A percentile compares a stretch with the other conserved stretches of the same genome.
These are phyloP conservation scores for Aspergillus nanangensis DNA, from an alignment of 495 filamentous ascomycete genomes.

Conservation along the genomic window DNA sequence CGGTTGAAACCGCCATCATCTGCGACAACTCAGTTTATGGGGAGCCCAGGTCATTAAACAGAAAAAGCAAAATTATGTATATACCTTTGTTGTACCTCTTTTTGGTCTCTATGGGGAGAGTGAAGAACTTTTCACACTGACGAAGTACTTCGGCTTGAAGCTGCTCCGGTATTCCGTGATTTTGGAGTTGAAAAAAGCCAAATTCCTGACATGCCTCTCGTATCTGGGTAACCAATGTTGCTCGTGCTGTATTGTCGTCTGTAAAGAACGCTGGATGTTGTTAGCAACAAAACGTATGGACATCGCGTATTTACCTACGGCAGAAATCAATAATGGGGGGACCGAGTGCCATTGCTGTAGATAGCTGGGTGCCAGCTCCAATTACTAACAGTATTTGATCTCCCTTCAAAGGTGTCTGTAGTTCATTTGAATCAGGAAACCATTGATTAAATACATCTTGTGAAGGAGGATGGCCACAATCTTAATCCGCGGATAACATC, in stretches of 20 bases:
- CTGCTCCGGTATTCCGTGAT: background rate
- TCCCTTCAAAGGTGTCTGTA: too few species aligned
- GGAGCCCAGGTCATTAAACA: too few species aligned
- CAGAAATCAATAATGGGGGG: background rate
- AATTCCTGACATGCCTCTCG: background rate
- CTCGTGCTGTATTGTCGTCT: background rate
- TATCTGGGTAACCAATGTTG: background rate
- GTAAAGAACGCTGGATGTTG: background rate
- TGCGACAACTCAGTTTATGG: too few species aligned
- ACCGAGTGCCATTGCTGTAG: background rate
- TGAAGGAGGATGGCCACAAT: too few species aligned
- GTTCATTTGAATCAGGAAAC: too few species aligned
- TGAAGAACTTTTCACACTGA: background rate
- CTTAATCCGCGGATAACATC: too few species aligned
- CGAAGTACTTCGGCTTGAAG: background rate
- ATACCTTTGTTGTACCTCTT: background rate
- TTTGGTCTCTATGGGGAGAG: background rate
- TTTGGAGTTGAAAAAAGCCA: background rate
- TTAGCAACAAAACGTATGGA: background rate
- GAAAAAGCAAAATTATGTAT: too few species aligned
- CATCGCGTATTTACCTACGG: background rate
- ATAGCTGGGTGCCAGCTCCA: too few species aligned
- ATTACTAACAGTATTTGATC: too few species aligned
- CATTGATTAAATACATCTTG: too few species aligned
- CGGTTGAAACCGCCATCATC: slow-evolving; percentile 20